Evolutionary conservation across 73 alveolate genomes (phyloP).

Genomic region (Paramecium pentaurelia): DNA sequence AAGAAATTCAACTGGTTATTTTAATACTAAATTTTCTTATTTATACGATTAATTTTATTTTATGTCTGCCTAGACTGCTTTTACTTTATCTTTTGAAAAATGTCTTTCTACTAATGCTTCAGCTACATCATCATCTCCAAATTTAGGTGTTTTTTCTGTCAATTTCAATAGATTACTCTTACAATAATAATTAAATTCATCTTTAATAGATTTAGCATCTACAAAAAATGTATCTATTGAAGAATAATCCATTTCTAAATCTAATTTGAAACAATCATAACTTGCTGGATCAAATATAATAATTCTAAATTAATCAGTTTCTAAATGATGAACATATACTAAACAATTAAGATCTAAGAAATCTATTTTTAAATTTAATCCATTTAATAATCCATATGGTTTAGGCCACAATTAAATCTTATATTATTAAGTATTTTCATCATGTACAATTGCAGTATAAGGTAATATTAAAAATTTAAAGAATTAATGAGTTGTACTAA

Average conservation of each 20-base stretch:
- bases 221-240: not conserved
- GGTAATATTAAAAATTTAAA: slow-evolving; percentile 15
- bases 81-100: not conserved
- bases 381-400: slow-evolving; percentile 32
- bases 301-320: slow-evolving; percentile 38
- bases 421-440: not conserved
- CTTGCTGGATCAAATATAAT: not conserved
- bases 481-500: slow-evolving; percentile 30
- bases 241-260: slow-evolving; percentile 39
- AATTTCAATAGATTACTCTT: not conserved
- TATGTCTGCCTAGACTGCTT: not conserved
- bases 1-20: not conserved
- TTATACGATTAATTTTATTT: not conserved
- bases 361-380: not conserved
- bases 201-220: slow-evolving; percentile 8
- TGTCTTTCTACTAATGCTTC: slow-evolving; percentile 7
- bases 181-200: not conserved
- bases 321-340: not conserved
- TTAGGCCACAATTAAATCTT: slow-evolving; percentile 26
- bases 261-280: not conserved
- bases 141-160: slow-evolving; percentile 26
- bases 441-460: slow-evolving; percentile 3
- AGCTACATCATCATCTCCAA: slow-evolving; percentile 44
- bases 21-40: not conserved
- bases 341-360: slow-evolving; percentile 8